A percentile compares a stretch with the other conserved stretches of the same genome.
These are phyloP conservation scores for Lentinula detonsa DNA, from an alignment of 768 basidiomycete genomes.

Conservation along the genomic window DNA sequence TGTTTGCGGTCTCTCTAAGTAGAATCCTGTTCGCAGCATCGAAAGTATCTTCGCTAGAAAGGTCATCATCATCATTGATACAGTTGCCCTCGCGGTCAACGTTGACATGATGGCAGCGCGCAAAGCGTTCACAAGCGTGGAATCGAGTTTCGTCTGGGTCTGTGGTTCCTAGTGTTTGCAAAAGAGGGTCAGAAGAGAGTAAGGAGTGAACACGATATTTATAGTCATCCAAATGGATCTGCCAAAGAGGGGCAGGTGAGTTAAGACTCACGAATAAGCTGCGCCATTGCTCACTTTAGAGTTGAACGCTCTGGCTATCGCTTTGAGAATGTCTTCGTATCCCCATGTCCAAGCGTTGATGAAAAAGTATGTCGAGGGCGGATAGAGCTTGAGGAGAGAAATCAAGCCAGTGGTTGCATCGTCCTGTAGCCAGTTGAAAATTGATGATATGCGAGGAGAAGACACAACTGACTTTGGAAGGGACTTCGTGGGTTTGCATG, in stretches of 20 bases:
- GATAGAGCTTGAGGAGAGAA: slow-evolving; percentile 63
- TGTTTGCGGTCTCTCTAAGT: neutral
- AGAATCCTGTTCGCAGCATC: neutral
- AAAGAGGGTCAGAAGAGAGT: slow-evolving; percentile 49
- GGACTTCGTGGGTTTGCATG: slow-evolving; percentile 43
- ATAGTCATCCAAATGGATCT: slow-evolving; percentile 92
- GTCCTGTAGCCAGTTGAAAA: slow-evolving; percentile 32
- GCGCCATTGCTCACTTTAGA: slow-evolving; percentile 35
- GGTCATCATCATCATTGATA: slow-evolving; percentile 5
- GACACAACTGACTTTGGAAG: slow-evolving; percentile 37
- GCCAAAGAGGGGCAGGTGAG: neutral
- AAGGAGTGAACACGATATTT: slow-evolving; percentile 64
- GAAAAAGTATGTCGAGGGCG: slow-evolving; percentile 69
- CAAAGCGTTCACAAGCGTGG: slow-evolving; percentile 88
- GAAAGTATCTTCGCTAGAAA: neutral
- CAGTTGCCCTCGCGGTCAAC: slow-evolving; percentile 20
- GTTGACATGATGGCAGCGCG: slow-evolving; percentile 61
- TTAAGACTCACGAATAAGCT: neutral
- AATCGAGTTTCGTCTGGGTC: slow-evolving; percentile 69
- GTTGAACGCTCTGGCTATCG: slow-evolving; percentile 60
- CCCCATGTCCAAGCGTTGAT: slow-evolving; percentile 96
- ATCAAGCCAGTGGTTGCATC: slow-evolving; percentile 63
- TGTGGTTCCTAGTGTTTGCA: slow-evolving; percentile 52
- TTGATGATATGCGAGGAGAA: neutral
- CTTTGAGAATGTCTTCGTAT: slow-evolving; percentile 88